Base-by-base conservation (phyloP, 2,329 filamentous ascomycete genomes). In the Scytalidium sp. region DNA sequence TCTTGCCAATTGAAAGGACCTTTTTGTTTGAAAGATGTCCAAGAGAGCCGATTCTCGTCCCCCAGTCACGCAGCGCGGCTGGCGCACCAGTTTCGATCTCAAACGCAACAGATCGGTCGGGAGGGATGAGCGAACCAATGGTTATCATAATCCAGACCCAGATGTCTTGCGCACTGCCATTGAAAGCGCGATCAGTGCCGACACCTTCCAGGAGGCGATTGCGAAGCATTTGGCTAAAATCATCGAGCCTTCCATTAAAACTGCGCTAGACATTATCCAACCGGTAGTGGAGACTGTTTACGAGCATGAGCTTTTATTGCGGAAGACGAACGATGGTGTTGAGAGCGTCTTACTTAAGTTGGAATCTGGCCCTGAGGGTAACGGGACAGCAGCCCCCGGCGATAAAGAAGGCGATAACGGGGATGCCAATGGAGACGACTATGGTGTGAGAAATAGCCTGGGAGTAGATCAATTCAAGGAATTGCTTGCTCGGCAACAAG, bases 211-310 rank as follows among this genome's bases (percentile, higher is more conserved):
- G 49, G 52, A 25, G 49, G 60, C 61, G 13, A 63, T 65, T 41
- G 62, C 63, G 8, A 55, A 56, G 9, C 62, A 64, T 41, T 50
- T 65, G 21, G 62, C 62, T 2, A 53, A 55, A 27, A 41, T 65
- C 17, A 57, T 65, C 11, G 60, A 64, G 41, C 63, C 63, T 7
- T 57, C 59, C 1, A 65, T 65, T 27, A 64, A 62, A 45, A 53
- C 54, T 21, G 63, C 63, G 10, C 50, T 65, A 9, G 63, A 65
- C 48, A 65, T 62, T 2, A 58, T 65, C 22, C 62, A 65, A 27
- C 63, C 63, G 9, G 52, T 65, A 21, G 61, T 65, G 15, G 62
- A 65, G 51, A 58, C 62, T 3, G 63, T 65, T n/a, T 63, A 64
- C 42, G 49, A 54, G 3, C 63, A 65, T 51, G 61, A 65, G 43